phyloP scores from a whole-genome alignment of 345 rosid species.

The Melaleuca quinquenervia region DNA sequence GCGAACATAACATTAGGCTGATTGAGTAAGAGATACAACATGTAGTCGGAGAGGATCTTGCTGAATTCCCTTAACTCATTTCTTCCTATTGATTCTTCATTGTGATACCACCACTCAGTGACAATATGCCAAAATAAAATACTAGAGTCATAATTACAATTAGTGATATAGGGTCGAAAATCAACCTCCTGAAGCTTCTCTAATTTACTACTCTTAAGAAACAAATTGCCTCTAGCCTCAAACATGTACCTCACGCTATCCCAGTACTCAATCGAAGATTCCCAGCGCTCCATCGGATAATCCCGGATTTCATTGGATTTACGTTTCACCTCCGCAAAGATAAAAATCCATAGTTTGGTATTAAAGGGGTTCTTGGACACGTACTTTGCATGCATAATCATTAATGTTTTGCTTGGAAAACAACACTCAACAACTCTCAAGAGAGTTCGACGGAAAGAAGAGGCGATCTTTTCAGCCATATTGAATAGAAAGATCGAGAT shows the following conservation, averaged over 20 bases:
- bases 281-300: neutral
- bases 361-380: too few relatives aligned
- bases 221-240: neutral
- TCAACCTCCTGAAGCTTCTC: too few relatives aligned
- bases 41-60: neutral
- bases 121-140: neutral
- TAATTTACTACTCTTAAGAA: too few relatives aligned
- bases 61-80: neutral
- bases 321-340: too few relatives aligned
- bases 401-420: neutral
- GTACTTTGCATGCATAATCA: too few relatives aligned
- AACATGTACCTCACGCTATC: rapidly evolving
- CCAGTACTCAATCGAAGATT: neutral
- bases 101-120: neutral
- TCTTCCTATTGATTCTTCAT: rapidly evolving
- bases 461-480: neutral
- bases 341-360: too few relatives aligned
- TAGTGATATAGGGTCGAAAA: neutral
- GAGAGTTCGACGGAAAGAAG: neutral
- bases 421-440: neutral
- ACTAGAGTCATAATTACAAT: rapidly evolving
- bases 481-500: neutral
- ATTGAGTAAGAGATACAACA: neutral
- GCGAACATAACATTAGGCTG: too few relatives aligned
- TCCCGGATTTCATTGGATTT: too few relatives aligned